phyloP scores from a whole-genome alignment of 768 basidiomycete species.

The Rhizopogon vesiculosus region DNA sequence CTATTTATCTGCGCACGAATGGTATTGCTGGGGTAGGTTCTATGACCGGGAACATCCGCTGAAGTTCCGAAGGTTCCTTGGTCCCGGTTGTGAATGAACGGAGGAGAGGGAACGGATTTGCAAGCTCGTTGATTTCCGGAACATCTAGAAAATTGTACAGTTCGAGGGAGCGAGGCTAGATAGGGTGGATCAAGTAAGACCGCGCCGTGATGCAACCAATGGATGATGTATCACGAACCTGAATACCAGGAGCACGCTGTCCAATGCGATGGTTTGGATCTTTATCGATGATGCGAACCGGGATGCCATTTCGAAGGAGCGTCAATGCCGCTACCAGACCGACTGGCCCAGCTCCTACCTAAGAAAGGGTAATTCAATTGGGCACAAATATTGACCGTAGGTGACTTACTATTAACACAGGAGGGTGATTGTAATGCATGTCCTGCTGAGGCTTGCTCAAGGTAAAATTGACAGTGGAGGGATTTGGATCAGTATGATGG shows the following conservation, averaged over 20 bases:
- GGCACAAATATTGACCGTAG: too few species aligned
- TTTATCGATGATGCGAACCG: conserved; percentile 2
- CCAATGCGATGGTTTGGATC: conserved; percentile 26
- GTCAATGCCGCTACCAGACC: conserved; percentile 7
- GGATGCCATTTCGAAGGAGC: background rate
- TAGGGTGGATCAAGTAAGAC: background rate
- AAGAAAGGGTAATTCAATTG: background rate
- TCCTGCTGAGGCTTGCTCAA: too few species aligned
- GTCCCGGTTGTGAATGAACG: conserved; percentile 25
- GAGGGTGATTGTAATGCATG: too few species aligned
- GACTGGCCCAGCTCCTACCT: conserved; percentile 3
- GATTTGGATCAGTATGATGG: too few species aligned
- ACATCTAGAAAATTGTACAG: conserved; percentile 12
- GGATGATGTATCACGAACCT: conserved; percentile 16
- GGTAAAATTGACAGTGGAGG: too few species aligned
- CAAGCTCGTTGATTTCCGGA: conserved; percentile 28
- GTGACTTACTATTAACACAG: too few species aligned
- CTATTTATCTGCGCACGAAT: conserved; percentile 14
- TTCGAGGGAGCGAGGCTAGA: conserved; percentile 39
- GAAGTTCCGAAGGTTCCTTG: background rate
- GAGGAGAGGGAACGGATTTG: conserved; percentile 22
- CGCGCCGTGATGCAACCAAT: background rate
- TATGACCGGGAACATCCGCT: conserved; percentile 11
- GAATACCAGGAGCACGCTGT: conserved; percentile 33
- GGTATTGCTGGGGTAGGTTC: conserved; percentile 8